phyloP scores from a whole-genome alignment of 306 rosid genomes.

The Datisca glomerata region DNA sequence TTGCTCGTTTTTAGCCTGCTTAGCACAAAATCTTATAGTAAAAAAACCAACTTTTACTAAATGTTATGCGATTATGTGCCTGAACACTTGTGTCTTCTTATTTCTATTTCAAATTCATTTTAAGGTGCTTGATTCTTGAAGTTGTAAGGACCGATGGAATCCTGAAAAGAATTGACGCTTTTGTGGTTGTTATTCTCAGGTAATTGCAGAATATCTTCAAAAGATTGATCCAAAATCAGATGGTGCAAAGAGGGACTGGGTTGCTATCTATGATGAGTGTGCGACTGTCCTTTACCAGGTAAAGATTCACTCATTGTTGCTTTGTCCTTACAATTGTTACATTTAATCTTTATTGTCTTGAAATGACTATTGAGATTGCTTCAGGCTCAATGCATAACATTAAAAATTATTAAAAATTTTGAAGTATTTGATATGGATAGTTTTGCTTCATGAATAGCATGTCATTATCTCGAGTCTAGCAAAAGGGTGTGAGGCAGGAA shows the following conservation, averaged over 20 bases:
- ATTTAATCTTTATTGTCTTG: too few relatives aligned
- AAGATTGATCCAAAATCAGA: slow-evolving; percentile 97
- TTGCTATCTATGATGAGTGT: slow-evolving; percentile 98
- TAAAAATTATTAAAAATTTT: too few relatives aligned
- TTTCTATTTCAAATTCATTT: background rate
- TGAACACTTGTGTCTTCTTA: background rate
- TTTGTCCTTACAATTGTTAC: slow-evolving; percentile 5
- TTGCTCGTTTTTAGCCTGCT: too few relatives aligned
- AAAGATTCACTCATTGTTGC: slow-evolving; percentile 8
- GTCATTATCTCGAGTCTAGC: too few relatives aligned
- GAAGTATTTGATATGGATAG: too few relatives aligned
- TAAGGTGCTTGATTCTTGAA: background rate
- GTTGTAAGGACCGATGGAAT: background rate
- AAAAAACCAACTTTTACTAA: background rate
- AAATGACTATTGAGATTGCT: too few relatives aligned
- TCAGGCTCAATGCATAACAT: too few relatives aligned
- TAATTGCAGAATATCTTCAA: slow-evolving; percentile 93
- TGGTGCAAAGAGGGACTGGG: slow-evolving; percentile 99
- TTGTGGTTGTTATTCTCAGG: slow-evolving; percentile 36
- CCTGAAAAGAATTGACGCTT: background rate
- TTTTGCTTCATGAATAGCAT: too few relatives aligned
- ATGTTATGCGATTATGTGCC: background rate
- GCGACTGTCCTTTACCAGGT: slow-evolving; percentile 93
- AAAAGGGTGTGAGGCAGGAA: too few relatives aligned
- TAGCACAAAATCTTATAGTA: too few relatives aligned